Base-by-base conservation (phyloP, 2,329 filamentous ascomycete genomes). In the Aspergillus nomiae region DNA sequence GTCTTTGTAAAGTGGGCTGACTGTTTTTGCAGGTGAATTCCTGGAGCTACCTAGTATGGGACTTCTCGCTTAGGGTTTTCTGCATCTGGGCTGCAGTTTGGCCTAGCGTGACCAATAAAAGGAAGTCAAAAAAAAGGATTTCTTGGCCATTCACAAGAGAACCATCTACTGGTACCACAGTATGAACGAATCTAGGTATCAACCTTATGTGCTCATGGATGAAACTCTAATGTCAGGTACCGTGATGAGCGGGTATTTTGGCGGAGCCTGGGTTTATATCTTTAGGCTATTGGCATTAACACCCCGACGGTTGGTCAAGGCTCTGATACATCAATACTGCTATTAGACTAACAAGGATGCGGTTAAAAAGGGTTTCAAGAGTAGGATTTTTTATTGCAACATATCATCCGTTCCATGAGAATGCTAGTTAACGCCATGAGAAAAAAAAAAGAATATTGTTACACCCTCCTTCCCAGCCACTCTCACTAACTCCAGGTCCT, bases 401-500 rank as follows among this genome's bases (percentile, higher is more conserved):
- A 51, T 41, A 55, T 38, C 51, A 26, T 55, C 10, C 26, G 41
- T 58, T 58, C 41, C 26, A 50, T 58, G 30, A 58, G 0, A 32
- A 46, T 48, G 41, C 43, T 26, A 58, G 14, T 19, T 34, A 45
- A 36, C 45, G 51, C 51, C 51, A 6, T 51, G 28, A 30, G 5
- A 28, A 28, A 28, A 28, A 59, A 45, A 34, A 59, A 45, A 43
- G 16, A 36, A 53, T 59, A 59, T 36, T 59, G 57, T 38, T 59
- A 59, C 57, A 59, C 56, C 46, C 28, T 50, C 30, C 30, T 32
- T 57, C 56, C 56, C 41, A 62, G 50, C 43, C 28, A 57, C 36
- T 50, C 56, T 56, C 46, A 28, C 28, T 21, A 59, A 59, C 56
- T 59, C 62, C 56, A 53, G 43, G 55, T 46, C 43, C 32, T 59